A percentile compares a stretch with the other conserved stretches of the same genome.
phyloP scores from a whole-genome alignment of 352 stramenopile genomes.

The Pseudoperonospora humuli region DNA sequence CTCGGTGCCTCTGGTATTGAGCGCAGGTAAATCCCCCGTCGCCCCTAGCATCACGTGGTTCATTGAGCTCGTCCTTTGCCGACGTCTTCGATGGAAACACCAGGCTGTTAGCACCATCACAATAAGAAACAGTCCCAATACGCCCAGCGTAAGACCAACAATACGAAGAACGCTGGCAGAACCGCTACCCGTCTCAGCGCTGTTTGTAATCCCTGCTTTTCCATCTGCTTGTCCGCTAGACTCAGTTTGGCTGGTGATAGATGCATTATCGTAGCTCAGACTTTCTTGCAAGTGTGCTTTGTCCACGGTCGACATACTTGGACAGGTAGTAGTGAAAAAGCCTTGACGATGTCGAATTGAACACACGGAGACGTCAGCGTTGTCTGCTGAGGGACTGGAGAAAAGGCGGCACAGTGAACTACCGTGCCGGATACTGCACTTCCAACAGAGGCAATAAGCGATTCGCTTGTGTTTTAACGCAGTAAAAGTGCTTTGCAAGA shows the following conservation, averaged over 20 bases:
- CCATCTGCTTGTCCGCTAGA: constrained; percentile 4
- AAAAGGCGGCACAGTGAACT: too few species aligned
- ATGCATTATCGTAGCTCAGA: not conserved
- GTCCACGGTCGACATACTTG: not conserved
- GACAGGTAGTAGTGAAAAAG: too few species aligned
- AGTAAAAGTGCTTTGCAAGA: too few species aligned
- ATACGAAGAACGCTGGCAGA: too few species aligned
- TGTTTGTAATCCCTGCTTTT: constrained; percentile 2
- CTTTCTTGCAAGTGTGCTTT: not conserved
- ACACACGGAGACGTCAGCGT: too few species aligned
- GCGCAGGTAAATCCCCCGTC: constrained; percentile 14
- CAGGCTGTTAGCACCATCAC: constrained; percentile 6
- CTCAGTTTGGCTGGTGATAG: not conserved
- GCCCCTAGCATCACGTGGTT: constrained; percentile 7
- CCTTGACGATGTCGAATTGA: too few species aligned
- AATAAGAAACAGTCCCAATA: constrained; percentile 4
- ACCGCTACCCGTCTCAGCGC: not conserved
- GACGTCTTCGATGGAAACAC: constrained; percentile 6
- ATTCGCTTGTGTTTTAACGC: too few species aligned
- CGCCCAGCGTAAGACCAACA: constrained; percentile 7
- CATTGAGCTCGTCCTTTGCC: constrained; percentile 5
- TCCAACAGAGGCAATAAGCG: too few species aligned
- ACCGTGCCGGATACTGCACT: too few species aligned
- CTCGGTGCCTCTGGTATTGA: constrained; percentile 20
- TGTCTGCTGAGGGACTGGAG: too few species aligned